Conservation (phyloP, 2,329 filamentous ascomycete genomes). For the Bipolaris victoriae region DNA sequence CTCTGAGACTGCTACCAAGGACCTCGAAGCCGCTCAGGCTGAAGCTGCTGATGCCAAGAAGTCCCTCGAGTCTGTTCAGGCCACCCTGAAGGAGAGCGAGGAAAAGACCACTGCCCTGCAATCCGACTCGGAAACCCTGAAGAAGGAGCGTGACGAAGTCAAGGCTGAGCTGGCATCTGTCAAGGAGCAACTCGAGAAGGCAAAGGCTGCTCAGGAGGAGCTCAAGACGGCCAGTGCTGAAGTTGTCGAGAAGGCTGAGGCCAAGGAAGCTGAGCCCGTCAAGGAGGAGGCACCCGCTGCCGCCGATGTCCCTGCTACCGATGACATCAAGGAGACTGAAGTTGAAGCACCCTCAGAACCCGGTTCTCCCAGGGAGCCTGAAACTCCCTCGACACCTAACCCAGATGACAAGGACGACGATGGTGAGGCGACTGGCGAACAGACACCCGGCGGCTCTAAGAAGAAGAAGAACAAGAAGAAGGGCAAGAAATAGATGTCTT, state of each 20-base stretch:
- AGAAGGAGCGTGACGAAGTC: conserved; percentile 27
- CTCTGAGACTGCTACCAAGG: conserved; percentile 21
- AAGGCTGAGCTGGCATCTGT: conserved; percentile 27
- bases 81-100: conserved; percentile 23
- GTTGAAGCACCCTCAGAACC: conserved; percentile 1
- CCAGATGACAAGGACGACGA: conserved; percentile 6
- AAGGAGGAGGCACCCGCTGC: conserved; percentile 5
- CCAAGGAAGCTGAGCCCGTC: conserved; percentile 22
- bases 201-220: conserved; percentile 23
- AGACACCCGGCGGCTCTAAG: conserved; percentile 7
- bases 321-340: conserved; percentile 6
- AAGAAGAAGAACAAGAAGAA: conserved; percentile 28
- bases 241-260: conserved; percentile 26
- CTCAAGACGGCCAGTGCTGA: conserved; percentile 26
- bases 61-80: conserved; percentile 17
- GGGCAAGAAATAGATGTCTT: conserved; percentile 23
- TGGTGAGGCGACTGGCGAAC: conserved; percentile 7
- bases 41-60: conserved; percentile 23
- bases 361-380: conserved; percentile 1
- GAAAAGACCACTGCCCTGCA: conserved; percentile 22
- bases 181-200: conserved; percentile 31
- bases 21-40: conserved; percentile 27
- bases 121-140: conserved; percentile 23
- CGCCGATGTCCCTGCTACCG: conserved; percentile 4
- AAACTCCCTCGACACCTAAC: conserved; percentile 12